A percentile compares a stretch with the other conserved stretches of the same genome.
Evolutionary conservation across 2,329 filamentous ascomycete species (phyloP).

Genomic region (Phaeosphaeriaceae sp.): DNA sequence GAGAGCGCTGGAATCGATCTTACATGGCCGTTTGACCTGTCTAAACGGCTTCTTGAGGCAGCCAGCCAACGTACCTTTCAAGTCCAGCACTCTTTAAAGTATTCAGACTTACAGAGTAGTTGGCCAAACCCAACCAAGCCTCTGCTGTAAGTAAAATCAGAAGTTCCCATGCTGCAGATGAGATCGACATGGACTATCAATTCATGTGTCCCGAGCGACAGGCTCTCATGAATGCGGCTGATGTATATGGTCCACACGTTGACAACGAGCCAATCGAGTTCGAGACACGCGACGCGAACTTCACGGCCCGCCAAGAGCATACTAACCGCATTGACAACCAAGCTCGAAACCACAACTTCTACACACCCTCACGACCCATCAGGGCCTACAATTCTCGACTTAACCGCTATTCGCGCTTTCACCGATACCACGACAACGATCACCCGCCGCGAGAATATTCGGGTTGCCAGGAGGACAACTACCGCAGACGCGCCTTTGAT

Average conservation of each 20-base stretch:
- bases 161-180: background rate
- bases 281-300: background rate
- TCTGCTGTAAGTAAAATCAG: too few relatives aligned
- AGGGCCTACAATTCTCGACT: slow-evolving; percentile 3
- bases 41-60: background rate
- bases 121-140: too few relatives aligned
- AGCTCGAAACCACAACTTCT: slow-evolving; percentile 8
- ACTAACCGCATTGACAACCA: slow-evolving; percentile 8
- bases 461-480: background rate
- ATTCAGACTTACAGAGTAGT: too few relatives aligned
- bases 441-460: background rate
- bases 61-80: too few relatives aligned
- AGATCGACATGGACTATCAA: background rate
- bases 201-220: background rate
- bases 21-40: background rate
- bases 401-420: background rate
- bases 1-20: background rate
- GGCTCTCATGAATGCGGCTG: background rate
- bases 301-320: slow-evolving; percentile 15
- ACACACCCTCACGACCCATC: slow-evolving; percentile 22
- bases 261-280: background rate
- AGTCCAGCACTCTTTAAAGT: background rate
- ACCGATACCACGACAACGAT: background rate
- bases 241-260: background rate
- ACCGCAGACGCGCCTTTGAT: slow-evolving; percentile 10